Conservation (phyloP, 2,329 filamentous ascomycete genomes). For the Waltergamsia citrina region DNA sequence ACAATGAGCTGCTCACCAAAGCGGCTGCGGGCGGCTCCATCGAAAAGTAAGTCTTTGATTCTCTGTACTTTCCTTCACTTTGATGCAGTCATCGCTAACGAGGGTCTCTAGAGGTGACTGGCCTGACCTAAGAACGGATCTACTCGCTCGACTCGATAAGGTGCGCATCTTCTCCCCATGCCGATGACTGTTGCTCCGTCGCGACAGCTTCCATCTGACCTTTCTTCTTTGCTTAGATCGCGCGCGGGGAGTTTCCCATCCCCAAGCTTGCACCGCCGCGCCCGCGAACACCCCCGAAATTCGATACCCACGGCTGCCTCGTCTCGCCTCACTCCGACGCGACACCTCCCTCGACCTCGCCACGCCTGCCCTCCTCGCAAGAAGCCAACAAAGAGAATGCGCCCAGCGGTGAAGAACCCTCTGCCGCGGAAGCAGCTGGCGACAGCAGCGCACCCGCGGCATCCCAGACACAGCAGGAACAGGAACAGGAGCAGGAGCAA, state of each 20-base stretch:
- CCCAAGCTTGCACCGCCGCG: constrained; percentile 44
- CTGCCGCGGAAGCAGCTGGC: constrained; percentile 13
- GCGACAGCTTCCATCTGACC: background rate
- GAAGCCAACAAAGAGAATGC: constrained; percentile 62
- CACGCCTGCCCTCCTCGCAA: constrained; percentile 37
- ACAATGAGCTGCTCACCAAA: constrained; percentile 36
- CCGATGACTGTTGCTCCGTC: background rate
- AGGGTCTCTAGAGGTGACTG: constrained; percentile 59
- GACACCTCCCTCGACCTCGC: constrained; percentile 33
- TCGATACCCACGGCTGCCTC: constrained; percentile 24
- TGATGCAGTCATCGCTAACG: too few relatives aligned
- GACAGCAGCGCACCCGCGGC: constrained; percentile 27
- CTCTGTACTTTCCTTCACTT: constrained; percentile 6
- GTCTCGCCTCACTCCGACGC: constrained; percentile 36
- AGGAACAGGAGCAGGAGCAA: constrained; percentile 23
- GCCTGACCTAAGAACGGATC: constrained; percentile 54
- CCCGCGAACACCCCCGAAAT: constrained; percentile 23
- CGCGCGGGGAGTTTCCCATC: constrained; percentile 65
- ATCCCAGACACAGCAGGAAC: too few relatives aligned
- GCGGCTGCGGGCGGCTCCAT: constrained; percentile 43
- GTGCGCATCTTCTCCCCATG: constrained; percentile 19
- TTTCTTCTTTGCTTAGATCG: constrained; percentile 46
- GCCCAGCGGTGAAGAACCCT: constrained; percentile 27
- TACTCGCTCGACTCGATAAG: constrained; percentile 60
- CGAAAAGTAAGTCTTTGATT: constrained; percentile 38